Conservation (phyloP, 2,329 filamentous ascomycete genomes). For the Paracoccidioides lutzii region DNA sequence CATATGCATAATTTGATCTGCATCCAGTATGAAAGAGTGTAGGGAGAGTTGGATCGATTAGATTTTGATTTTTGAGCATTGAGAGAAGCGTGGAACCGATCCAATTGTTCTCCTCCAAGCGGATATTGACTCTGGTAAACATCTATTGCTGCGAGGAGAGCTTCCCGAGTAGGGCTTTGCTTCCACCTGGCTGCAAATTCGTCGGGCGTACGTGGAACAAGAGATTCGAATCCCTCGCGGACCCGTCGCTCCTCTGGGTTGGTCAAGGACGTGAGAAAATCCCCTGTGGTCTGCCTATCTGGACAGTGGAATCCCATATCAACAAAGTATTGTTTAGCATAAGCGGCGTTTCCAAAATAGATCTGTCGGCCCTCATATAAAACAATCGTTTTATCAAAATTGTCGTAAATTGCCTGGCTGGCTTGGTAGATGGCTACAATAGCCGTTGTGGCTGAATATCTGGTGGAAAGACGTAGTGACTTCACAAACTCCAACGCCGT, state of each 20-base stretch:
- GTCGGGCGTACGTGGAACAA: constrained; percentile 54
- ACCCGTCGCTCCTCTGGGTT: constrained; percentile 71
- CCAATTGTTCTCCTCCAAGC: constrained; percentile 16
- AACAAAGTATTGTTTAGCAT: constrained; percentile 64
- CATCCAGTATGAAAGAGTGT: constrained; percentile 62
- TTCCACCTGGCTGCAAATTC: constrained; percentile 52
- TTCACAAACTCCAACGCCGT: constrained; percentile 55
- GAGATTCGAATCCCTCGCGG: constrained; percentile 40
- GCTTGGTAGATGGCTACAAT: constrained; percentile 82
- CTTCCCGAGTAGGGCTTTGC: constrained; percentile 37
- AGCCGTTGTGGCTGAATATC: constrained; percentile 70
- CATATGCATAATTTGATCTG: constrained; percentile 69
- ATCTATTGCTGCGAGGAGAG: constrained; percentile 32
- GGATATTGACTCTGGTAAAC: constrained; percentile 32
- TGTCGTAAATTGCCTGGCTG: constrained; percentile 62
- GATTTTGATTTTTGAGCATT: constrained; percentile 32
- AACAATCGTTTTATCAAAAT: constrained; percentile 71
- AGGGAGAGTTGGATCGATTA: constrained; percentile 58
- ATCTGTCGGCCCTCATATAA: constrained; percentile 64
- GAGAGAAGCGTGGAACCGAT: constrained; percentile 20
- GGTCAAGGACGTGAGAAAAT: constrained; percentile 71
- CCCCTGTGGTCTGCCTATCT: constrained; percentile 59
- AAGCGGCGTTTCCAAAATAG: constrained; percentile 55
- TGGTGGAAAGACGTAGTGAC: constrained; percentile 64
- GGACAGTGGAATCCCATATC: constrained; percentile 60